Evolutionary conservation across 108 stramenopile species (phyloP).

Genomic region (Skeletonema tropicum): DNA sequence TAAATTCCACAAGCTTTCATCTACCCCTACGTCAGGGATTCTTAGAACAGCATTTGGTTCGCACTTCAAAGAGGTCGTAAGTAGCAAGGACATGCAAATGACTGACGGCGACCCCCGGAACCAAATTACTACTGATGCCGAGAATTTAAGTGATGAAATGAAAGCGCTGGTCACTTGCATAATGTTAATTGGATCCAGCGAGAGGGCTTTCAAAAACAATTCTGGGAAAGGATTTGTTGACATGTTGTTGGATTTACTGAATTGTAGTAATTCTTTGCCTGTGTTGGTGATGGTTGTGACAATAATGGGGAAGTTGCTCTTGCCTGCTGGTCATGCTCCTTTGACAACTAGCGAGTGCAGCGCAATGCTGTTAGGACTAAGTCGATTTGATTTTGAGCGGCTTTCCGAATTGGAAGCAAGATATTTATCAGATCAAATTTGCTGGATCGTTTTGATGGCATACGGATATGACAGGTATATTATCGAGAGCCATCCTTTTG

Average conservation of each 20-base stretch:
- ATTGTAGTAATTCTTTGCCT: slow-evolving; percentile 62
- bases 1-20: slow-evolving; percentile 36
- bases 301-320: slow-evolving; percentile 70
- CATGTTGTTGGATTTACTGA: slow-evolving; percentile 61
- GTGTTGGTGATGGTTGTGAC: slow-evolving; percentile 66
- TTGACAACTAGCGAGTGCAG: slow-evolving; percentile 70
- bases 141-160: slow-evolving; percentile 14
- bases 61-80: slow-evolving; percentile 24
- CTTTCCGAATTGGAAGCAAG: slow-evolving; percentile 66
- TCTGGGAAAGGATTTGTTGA: slow-evolving; percentile 59
- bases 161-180: slow-evolving; percentile 31
- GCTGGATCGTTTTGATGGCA: slow-evolving; percentile 49
- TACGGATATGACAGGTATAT: slow-evolving; percentile 25
- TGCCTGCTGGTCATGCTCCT: slow-evolving; percentile 35
- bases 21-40: slow-evolving; percentile 74
- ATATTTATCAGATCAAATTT: slow-evolving; percentile 67
- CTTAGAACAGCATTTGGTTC: slow-evolving; percentile 53
- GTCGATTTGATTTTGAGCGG: slow-evolving; percentile 69
- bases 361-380: slow-evolving; percentile 61
- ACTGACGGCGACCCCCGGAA: slow-evolving; percentile 1
- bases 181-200: slow-evolving; percentile 56
- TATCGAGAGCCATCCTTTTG: slow-evolving; percentile 33
- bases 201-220: slow-evolving; percentile 57
- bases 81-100: slow-evolving; percentile 14
- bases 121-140: slow-evolving; percentile 22